These are phyloP conservation scores for Cutaneotrichosporon sp. DNA, from an alignment of 1,284 basidiomycete species.

Conservation along the genomic window DNA sequence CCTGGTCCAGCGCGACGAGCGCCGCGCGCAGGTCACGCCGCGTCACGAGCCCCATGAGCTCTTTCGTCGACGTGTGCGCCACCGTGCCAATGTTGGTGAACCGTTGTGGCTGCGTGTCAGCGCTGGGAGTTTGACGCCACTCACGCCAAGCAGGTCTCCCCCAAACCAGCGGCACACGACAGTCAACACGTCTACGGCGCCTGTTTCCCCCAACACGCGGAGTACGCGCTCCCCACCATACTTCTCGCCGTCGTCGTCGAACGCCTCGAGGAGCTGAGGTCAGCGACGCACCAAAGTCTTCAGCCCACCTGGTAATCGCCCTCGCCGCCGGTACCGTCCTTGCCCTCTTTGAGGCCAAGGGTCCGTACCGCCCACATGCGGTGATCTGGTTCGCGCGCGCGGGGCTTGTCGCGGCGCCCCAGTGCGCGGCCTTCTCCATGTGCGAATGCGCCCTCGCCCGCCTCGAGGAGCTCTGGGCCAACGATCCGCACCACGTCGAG, in stretches of 20 bases:
- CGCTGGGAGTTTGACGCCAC: background rate
- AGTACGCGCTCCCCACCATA: conserved; percentile 42
- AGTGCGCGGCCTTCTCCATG: conserved; percentile 28
- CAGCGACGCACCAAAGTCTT: background rate
- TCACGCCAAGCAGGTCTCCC: background rate
- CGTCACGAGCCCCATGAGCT: conserved; percentile 24
- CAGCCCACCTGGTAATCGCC: conserved; percentile 41
- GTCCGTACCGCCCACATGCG: conserved; percentile 44
- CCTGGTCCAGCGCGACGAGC: conserved; percentile 33
- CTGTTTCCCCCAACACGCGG: conserved; percentile 29
- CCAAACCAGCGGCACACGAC: conserved; percentile 37
- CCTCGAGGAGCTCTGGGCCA: conserved; percentile 21
- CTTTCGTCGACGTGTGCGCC: conserved; percentile 29
- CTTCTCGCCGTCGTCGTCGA: conserved; percentile 44
- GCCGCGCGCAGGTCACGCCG: conserved; percentile 32
- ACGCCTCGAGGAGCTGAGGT: conserved; percentile 35
- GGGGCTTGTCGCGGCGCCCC: conserved; percentile 21
- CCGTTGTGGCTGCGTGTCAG: conserved; percentile 36
- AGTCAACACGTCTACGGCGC: conserved; percentile 39
- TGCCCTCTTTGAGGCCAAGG: conserved; percentile 33
- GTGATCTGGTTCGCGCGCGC: conserved; percentile 43
- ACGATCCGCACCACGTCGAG: conserved; percentile 34
- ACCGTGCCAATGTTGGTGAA: conserved; percentile 44
- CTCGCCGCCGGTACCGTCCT: conserved; percentile 40
- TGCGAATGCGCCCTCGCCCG: conserved; percentile 35